These are phyloP conservation scores for Thielaviopsis punctulata DNA, from an alignment of 2,329 filamentous ascomycete genomes.

Conservation along the genomic window DNA sequence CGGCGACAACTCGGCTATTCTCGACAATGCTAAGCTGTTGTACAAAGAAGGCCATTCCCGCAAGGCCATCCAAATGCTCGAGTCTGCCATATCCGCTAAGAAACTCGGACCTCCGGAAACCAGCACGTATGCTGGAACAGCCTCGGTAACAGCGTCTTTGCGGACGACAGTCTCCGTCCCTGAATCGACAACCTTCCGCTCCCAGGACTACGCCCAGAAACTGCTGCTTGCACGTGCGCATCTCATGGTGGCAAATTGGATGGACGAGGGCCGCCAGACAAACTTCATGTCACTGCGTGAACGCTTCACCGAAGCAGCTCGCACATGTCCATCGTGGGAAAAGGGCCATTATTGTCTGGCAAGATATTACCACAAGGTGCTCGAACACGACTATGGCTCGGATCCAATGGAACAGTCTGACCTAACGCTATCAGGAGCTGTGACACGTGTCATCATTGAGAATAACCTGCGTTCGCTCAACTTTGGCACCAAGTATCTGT, in stretches of 20 bases:
- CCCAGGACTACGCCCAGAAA: conserved; percentile 32
- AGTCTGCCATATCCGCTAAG: conserved; percentile 59
- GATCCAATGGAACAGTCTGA: conserved; percentile 62
- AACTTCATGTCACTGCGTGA: conserved; percentile 62
- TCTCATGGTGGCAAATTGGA: conserved; percentile 86
- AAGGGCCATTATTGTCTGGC: conserved; percentile 96
- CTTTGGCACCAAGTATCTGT: conserved; percentile 87
- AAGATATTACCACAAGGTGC: conserved; percentile 88
- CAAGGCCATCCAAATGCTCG: conserved; percentile 83
- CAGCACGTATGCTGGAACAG: background rate
- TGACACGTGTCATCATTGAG: conserved; percentile 76
- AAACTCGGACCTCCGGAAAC: background rate
- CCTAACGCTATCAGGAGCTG: conserved; percentile 62
- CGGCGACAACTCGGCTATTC: conserved; percentile 72
- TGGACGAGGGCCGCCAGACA: conserved; percentile 86
- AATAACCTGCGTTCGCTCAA: conserved; percentile 79
- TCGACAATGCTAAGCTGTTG: conserved; percentile 81
- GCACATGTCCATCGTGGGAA: conserved; percentile 60
- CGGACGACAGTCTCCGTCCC: background rate
- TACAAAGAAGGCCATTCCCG: conserved; percentile 90
- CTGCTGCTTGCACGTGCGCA: conserved; percentile 61
- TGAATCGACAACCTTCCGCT: conserved; percentile 13
- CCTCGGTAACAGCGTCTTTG: background rate
- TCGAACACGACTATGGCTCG: conserved; percentile 73
- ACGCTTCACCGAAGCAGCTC: conserved; percentile 71